Conservation (phyloP, 805 yeast species). For the Blastobotrys attinorum region DNA sequence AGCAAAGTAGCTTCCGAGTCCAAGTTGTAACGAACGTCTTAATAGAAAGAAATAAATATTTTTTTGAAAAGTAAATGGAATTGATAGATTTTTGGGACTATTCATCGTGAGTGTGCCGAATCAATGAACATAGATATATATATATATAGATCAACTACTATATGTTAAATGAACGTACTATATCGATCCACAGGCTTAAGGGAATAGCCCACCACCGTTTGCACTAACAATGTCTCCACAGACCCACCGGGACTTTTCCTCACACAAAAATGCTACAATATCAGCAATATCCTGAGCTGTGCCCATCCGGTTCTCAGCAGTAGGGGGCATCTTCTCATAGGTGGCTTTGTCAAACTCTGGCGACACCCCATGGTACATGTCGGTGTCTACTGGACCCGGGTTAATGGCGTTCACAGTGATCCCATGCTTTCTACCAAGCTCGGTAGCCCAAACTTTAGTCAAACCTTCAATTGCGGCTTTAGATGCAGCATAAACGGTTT, state of each 20-base stretch:
- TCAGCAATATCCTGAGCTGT: slow-evolving; percentile 11
- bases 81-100: no score
- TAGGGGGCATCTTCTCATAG: slow-evolving; percentile 1
- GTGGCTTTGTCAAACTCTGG: not conserved
- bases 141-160: no score
- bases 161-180: no score
- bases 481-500: slow-evolving; percentile 35
- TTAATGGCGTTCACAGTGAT: slow-evolving; percentile 41
- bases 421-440: slow-evolving; percentile 41
- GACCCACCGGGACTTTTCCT: slow-evolving; percentile 15
- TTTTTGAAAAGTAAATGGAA: not conserved
- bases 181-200: no score
- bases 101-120: no score
- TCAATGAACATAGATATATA: no score
- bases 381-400: slow-evolving; percentile 42
- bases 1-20: slow-evolving; percentile 9
- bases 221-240: slow-evolving; percentile 13
- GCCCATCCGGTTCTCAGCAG: slow-evolving; percentile 5
- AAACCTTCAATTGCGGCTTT: slow-evolving; percentile 35
- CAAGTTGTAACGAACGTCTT: slow-evolving; percentile 1
- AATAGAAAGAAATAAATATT: not conserved
- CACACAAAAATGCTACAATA: slow-evolving; percentile 10
- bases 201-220: slow-evolving; percentile 11
- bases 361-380: slow-evolving; percentile 25
- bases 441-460: slow-evolving; percentile 35